Evolutionary conservation across 352 stramenopile genomes (phyloP).

Genomic region (Phytopythium sindhum): DNA sequence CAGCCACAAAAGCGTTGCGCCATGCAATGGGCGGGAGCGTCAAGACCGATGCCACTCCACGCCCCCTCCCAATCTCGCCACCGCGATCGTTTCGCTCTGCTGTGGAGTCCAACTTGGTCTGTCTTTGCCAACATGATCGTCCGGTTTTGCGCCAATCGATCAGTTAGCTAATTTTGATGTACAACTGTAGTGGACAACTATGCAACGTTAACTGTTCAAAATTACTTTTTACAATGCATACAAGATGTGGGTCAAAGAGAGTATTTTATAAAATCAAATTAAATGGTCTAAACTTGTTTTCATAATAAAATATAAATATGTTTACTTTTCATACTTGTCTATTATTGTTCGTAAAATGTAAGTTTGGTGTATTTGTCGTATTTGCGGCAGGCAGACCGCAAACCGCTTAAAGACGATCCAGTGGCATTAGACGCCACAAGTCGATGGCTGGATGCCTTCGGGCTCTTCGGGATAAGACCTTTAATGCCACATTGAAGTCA

Average conservation of each 20-base stretch:
- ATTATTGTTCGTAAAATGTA: neutral
- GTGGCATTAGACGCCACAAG: neutral
- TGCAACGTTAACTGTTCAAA: neutral
- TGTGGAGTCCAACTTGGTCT: neutral
- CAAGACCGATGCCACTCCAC: neutral
- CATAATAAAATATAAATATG: neutral
- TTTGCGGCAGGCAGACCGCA: neutral
- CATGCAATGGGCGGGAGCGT: neutral
- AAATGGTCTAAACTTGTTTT: neutral
- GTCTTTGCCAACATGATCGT: neutral
- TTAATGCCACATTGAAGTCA: neutral
- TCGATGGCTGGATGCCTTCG: neutral
- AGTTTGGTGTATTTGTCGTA: neutral
- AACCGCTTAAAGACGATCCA: neutral
- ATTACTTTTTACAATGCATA: neutral
- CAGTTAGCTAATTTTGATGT: neutral
- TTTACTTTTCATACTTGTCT: neutral
- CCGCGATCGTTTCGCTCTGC: neutral
- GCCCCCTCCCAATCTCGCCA: neutral
- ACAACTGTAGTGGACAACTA: neutral
- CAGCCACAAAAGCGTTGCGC: neutral
- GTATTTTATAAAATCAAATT: neutral
- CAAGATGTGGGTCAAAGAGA: neutral
- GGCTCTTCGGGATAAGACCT: neutral
- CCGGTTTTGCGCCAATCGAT: neutral